Evolutionary conservation across 1,284 basidiomycete genomes (phyloP).

Genomic region (Rhodofomes roseus): DNA sequence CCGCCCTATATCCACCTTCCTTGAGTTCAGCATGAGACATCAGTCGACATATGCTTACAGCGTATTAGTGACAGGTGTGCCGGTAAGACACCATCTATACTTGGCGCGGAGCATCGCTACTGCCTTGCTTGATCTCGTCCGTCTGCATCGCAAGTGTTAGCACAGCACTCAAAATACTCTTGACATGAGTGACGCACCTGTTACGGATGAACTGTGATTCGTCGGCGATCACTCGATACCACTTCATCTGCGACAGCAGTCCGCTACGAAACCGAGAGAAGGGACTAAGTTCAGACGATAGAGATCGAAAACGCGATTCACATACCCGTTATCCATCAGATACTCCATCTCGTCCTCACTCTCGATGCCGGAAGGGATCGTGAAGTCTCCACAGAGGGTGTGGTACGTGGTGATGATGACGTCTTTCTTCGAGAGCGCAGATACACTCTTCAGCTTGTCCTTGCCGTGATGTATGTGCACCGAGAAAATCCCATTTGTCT

Average conservation of each 20-base stretch:
- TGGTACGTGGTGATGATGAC: conserved; percentile 69
- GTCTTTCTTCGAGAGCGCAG: conserved; percentile 50
- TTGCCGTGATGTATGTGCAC: conserved; percentile 66
- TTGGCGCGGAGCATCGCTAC: conserved; percentile 54
- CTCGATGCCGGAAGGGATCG: conserved; percentile 41
- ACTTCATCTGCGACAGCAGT: conserved; percentile 49
- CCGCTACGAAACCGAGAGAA: conserved; percentile 36
- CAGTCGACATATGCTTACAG: conserved; percentile 35
- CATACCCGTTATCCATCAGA: conserved; percentile 46
- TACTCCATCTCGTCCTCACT: conserved; percentile 44
- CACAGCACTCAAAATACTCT: neutral
- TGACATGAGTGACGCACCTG: conserved; percentile 32
- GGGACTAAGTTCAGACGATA: neutral
- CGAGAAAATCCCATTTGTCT: conserved; percentile 59
- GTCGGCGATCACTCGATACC: conserved; percentile 62
- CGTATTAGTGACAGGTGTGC: conserved; percentile 68
- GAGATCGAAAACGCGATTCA: neutral
- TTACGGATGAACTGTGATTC: conserved; percentile 73
- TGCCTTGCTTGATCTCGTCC: conserved; percentile 53
- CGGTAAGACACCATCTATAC: conserved; percentile 70
- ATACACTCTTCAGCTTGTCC: conserved; percentile 51
- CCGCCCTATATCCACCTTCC: conserved; percentile 40
- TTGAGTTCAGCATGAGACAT: too few species aligned
- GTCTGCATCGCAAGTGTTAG: conserved; percentile 26
- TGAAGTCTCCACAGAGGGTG: conserved; percentile 55